Conservation (phyloP, 2,329 filamentous ascomycete genomes). For the Botrytis elliptica region DNA sequence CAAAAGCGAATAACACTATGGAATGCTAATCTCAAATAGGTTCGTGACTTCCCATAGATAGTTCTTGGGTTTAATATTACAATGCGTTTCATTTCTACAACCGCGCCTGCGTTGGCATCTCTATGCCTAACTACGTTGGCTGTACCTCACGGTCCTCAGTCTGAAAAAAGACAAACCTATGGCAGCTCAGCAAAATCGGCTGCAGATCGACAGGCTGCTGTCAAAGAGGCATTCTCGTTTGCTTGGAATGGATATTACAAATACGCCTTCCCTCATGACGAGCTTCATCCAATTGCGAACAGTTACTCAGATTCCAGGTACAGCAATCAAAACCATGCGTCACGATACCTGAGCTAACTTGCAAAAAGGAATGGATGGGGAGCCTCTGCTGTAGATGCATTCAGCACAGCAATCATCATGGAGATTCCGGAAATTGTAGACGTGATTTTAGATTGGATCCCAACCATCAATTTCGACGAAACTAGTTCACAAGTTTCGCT, state of each 20-base stretch:
- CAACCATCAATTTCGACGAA: constrained; percentile 66
- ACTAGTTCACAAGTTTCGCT: constrained; percentile 64
- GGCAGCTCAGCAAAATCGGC: constrained; percentile 25
- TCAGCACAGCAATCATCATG: constrained; percentile 80
- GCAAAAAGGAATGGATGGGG: constrained; percentile 74
- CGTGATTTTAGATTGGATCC: constrained; percentile 69
- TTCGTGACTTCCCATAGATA: background rate
- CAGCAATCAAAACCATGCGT: constrained; percentile 28
- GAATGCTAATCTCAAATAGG: constrained; percentile 1
- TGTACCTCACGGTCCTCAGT: constrained; percentile 26
- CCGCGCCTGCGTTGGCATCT: constrained; percentile 26
- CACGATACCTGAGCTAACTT: constrained; percentile 22
- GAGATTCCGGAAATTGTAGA: constrained; percentile 64
- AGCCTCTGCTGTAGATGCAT: constrained; percentile 75
- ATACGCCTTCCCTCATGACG: constrained; percentile 76
- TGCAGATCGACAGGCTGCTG: constrained; percentile 50
- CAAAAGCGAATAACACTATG: background rate
- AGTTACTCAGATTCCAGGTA: constrained; percentile 68
- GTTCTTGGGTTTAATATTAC: constrained; percentile 17
- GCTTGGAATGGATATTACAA: constrained; percentile 72
- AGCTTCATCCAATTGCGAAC: constrained; percentile 67
- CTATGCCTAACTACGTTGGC: constrained; percentile 25
- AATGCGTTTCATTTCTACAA: constrained; percentile 30
- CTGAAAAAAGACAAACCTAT: constrained; percentile 26
- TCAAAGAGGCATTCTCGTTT: constrained; percentile 67